phyloP scores from a whole-genome alignment of 306 rosid genomes.

The Cucumis sativus region Cucumber_9930_V3 NC_026660.2:23581001-23581500 shows the following conservation, averaged over 20 bases:
- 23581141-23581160: no score
- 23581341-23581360: no score
- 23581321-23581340: no score
- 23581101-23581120: no score
- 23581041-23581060: no score
- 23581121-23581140: no score
- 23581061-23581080: no score
- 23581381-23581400: background rate
- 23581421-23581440: slow-evolving; percentile 39
- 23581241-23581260: background rate
- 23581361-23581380: background rate
- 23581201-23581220: background rate
- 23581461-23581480: slow-evolving; percentile 67
- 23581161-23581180: no score
- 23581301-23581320: background rate
- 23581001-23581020: no score
- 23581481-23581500: slow-evolving; percentile 46
- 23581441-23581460: slow-evolving; percentile 51
- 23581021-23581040: no score
- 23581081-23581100: no score
- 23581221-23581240: background rate
- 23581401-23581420: slow-evolving; percentile 65
- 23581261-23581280: background rate
- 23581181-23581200: no score
- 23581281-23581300: background rate